Conservation (phyloP, 192 early-diverging fungal species). For the Chytriomyces sp. region DNA sequence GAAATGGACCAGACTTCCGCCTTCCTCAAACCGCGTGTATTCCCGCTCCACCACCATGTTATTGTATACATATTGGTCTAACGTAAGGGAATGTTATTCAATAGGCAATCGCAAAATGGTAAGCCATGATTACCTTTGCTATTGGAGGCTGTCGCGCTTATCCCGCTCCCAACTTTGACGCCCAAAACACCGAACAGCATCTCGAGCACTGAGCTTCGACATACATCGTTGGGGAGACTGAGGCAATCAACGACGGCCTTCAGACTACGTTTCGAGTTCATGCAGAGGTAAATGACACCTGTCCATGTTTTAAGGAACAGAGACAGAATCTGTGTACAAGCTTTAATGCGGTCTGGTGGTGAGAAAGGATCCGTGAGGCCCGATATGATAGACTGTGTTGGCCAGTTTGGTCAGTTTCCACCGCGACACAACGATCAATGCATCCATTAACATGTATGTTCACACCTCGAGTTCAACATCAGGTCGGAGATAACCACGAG, state of each 20-base stretch:
- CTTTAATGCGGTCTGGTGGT: slow-evolving; percentile 65
- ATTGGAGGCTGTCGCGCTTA: slow-evolving; percentile 46
- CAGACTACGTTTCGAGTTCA: slow-evolving; percentile 70
- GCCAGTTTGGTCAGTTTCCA: background rate
- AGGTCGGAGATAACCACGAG: slow-evolving; percentile 67
- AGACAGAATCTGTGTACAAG: slow-evolving; percentile 63
- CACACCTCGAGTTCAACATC: slow-evolving; percentile 75
- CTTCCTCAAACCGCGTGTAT: background rate
- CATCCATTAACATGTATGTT: no score
- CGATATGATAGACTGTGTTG: slow-evolving; percentile 68
- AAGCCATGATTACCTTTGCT: background rate
- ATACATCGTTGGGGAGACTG: slow-evolving; percentile 60
- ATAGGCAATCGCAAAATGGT: slow-evolving; percentile 15
- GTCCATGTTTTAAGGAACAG: slow-evolving; percentile 77
- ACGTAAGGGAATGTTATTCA: background rate
- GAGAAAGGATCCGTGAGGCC: slow-evolving; percentile 74
- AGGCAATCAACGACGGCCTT: slow-evolving; percentile 71
- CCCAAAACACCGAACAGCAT: slow-evolving; percentile 82
- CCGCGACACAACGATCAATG: background rate
- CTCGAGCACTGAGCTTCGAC: slow-evolving; percentile 53
- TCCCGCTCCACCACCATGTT: slow-evolving; percentile 11
- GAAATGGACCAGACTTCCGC: slow-evolving; percentile 47
- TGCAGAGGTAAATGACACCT: slow-evolving; percentile 75
- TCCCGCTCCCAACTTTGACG: slow-evolving; percentile 60
- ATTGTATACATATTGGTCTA: background rate